Evolutionary conservation across 257 asterid genomes (phyloP), one percentile per base, ranked within the genome.

Genomic region (Przewalskia tangutica): DNA sequence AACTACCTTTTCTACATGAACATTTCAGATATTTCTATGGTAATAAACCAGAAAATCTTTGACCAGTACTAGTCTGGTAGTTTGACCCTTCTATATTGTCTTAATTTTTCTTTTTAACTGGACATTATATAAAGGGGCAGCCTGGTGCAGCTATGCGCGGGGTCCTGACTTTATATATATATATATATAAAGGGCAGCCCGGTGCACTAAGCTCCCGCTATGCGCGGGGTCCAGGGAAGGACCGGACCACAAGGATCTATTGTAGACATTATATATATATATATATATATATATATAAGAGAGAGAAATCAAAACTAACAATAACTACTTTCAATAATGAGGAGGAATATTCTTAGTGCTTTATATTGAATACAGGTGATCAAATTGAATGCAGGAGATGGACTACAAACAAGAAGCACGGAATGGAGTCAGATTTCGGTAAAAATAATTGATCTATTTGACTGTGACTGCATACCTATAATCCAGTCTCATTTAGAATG

Each of bases 351-450:
- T 92, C 98, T 95, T 95, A 90, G 98, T 88, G 90, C 94, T 92
- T 90, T 89, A 89, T 89, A 95, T 92, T 93, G 98, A 95, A 92
- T 92, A 93, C 98, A 95, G 99, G 98, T 89, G 85, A 89, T 94
- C 97, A 91, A 91, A 89, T 93, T 95, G 91, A 92, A 95, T 95
- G 99, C 99, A 95, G 99, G 98, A 95, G 98, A 95, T 95, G 98
- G 92, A 94, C 89, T 95, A 95, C 89, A 87, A 79, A 75, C 88
- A 73, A 80, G 99, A 95, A 91, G 99, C 99, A 83, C 85, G 85
- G 70, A 95, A 94, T 87, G 99, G 98, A 88, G 81, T 88, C 77
- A 94, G 85, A 90, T 95, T 95, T 87, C 91, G 92, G 99, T 94
- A 87, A 85, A 94, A 66, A 53, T 75, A 23, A 14, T 75, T 50